A percentile compares a stretch with the other conserved stretches of the same genome.
These are phyloP conservation scores for Paramecium sonneborni DNA, from an alignment of 73 alveolate species.

Conservation along the genomic window DNA sequence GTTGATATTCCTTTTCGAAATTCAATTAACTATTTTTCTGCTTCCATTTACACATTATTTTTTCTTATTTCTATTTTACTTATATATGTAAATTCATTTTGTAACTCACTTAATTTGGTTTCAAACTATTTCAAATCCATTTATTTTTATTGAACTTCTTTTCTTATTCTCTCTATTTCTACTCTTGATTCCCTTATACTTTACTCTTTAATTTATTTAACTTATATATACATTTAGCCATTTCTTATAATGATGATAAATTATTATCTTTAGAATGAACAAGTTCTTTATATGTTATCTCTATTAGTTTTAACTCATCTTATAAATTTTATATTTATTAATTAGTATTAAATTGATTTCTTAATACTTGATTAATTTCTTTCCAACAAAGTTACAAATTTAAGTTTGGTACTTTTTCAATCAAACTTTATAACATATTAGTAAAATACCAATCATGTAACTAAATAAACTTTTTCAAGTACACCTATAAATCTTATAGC, in stretches of 20 bases:
- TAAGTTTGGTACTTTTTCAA: neutral
- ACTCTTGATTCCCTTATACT: neutral
- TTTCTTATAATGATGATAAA: neutral
- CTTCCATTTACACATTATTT: neutral
- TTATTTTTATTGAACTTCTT: neutral
- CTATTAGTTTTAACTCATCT: slow-evolving; percentile 4
- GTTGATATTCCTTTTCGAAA: neutral
- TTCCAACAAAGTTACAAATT: neutral
- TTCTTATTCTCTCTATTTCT: slow-evolving; percentile 47
- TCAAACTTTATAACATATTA: neutral
- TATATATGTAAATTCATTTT: neutral
- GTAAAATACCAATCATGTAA: neutral
- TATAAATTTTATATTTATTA: neutral
- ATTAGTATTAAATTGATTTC: neutral
- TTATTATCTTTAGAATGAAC: neutral
- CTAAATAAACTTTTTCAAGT: neutral
- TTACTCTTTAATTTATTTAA: neutral
- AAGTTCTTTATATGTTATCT: neutral
- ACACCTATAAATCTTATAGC: neutral
- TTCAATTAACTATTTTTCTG: slow-evolving; percentile 34
- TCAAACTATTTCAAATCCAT: slow-evolving; percentile 7
- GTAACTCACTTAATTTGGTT: neutral
- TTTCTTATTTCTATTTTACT: slow-evolving; percentile 30
- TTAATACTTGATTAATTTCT: neutral
- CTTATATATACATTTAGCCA: neutral